A percentile compares a stretch with the other conserved stretches of the same genome.
phyloP scores from a whole-genome alignment of 1,284 basidiomycete genomes.

The Melampsora abietis-canadensis region DNA sequence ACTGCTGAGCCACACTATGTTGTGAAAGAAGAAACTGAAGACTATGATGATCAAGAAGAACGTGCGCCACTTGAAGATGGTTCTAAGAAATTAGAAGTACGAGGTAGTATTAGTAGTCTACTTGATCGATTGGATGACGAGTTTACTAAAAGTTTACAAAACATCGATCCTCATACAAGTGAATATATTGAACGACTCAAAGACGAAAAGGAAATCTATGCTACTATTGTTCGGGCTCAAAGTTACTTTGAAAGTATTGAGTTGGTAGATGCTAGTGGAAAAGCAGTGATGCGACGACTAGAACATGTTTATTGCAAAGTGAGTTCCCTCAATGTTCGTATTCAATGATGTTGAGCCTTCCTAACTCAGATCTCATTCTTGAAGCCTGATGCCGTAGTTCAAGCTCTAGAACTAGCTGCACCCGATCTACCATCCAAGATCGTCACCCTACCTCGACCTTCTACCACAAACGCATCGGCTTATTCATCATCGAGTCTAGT shows the following conservation, averaged over 20 bases:
- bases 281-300: constrained; percentile 88
- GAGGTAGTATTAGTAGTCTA: constrained; percentile 88
- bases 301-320: constrained; percentile 99
- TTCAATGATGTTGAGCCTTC: constrained; percentile 5
- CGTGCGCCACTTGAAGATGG: constrained; percentile 65
- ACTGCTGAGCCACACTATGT: constrained; percentile 69
- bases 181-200: constrained; percentile 95
- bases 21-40: constrained; percentile 75
- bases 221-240: constrained; percentile 86
- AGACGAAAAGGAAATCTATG: constrained; percentile 91
- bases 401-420: constrained; percentile 75
- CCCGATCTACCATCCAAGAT: constrained; percentile 56
- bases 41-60: constrained; percentile 89
- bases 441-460: constrained; percentile 60
- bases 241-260: constrained; percentile 79
- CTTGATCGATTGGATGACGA: constrained; percentile 97
- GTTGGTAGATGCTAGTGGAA: constrained; percentile 72
- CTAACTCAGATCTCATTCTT: not conserved
- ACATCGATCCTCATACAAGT: constrained; percentile 95
- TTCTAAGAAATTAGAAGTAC: constrained; percentile 62
- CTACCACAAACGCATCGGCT: constrained; percentile 57
- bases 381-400: constrained; percentile 87
- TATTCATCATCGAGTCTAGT: constrained; percentile 64
- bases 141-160: constrained; percentile 95
- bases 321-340: constrained; percentile 46